These are phyloP conservation scores for Ceratorhiza oryzae-sativae DNA, from an alignment of 1,284 basidiomycete genomes.

Conservation along the genomic window DNA sequence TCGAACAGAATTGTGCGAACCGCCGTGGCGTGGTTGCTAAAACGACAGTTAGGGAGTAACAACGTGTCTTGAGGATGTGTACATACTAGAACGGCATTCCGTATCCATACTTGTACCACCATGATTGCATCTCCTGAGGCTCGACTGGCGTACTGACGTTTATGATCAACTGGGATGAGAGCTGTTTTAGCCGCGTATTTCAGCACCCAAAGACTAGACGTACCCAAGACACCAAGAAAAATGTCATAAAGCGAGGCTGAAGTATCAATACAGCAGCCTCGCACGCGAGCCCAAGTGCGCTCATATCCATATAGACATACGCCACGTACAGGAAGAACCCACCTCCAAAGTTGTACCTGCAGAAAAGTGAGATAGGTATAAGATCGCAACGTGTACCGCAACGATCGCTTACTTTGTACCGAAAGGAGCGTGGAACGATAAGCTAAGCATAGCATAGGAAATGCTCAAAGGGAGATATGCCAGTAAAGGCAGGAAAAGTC, in stretches of 20 bases:
- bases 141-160: conserved; percentile 52
- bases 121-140: conserved; percentile 54
- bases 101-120: conserved; percentile 49
- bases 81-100: conserved; percentile 18
- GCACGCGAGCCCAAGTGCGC: conserved; percentile 49
- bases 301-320: conserved; percentile 47
- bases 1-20: conserved; percentile 59
- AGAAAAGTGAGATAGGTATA: background rate
- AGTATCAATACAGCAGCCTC: conserved; percentile 47
- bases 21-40: conserved; percentile 19
- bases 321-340: conserved; percentile 57
- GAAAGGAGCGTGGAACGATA: conserved; percentile 51
- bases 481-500: conserved; percentile 38
- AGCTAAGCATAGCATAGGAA: conserved; percentile 41
- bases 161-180: conserved; percentile 48
- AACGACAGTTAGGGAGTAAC: too few species aligned
- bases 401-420: conserved; percentile 46
- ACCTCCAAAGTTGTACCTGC: conserved; percentile 48
- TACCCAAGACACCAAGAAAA: conserved; percentile 43
- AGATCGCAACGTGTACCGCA: too few species aligned
- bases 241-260: conserved; percentile 41
- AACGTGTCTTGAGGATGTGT: too few species aligned
- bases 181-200: background rate
- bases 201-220: background rate
- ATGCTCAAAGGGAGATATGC: conserved; percentile 42